A percentile compares a stretch with the other conserved stretches of the same genome.
These are phyloP conservation scores for Aspergillus awamori DNA, from an alignment of 2,329 filamentous ascomycete genomes.

Conservation along the genomic window DNA sequence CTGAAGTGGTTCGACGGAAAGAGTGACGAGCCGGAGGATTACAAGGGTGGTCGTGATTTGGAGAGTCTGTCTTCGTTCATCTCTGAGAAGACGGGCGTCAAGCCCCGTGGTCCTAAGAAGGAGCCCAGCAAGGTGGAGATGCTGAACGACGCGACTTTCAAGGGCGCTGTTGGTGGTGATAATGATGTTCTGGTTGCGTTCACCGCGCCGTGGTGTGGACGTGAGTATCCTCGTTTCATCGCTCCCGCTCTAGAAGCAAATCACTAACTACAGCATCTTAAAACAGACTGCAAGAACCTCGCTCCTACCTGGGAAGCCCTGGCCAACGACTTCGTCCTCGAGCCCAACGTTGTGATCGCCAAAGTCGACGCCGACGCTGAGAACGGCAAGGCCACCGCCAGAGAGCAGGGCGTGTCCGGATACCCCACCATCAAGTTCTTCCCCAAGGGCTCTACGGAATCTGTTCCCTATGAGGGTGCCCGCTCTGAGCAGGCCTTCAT, in stretches of 20 bases:
- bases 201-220: constrained; percentile 97
- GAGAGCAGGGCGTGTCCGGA: constrained; percentile 75
- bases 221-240: constrained; percentile 61
- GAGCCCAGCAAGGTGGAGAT: constrained; percentile 75
- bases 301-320: constrained; percentile 88
- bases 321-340: constrained; percentile 76
- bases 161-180: constrained; percentile 74
- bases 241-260: background rate
- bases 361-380: constrained; percentile 94
- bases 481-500: constrained; percentile 78
- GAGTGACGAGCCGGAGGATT: constrained; percentile 80
- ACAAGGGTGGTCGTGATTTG: constrained; percentile 82
- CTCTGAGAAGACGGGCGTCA: constrained; percentile 81
- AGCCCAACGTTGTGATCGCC: constrained; percentile 79
- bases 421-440: constrained; percentile 99
- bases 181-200: constrained; percentile 94
- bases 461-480: constrained; percentile 71
- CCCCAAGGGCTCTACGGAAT: constrained; percentile 75
- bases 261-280: constrained; percentile 1
- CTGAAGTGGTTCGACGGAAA: constrained; percentile 98
- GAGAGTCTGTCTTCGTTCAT: constrained; percentile 83
- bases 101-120: constrained; percentile 65
- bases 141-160: constrained; percentile 79
- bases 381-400: constrained; percentile 76
- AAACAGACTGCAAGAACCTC: constrained; percentile 89